Evolutionary conservation across 2,329 filamentous ascomycete species (phyloP).

Genomic region (Colletotrichum sojae): DNA sequence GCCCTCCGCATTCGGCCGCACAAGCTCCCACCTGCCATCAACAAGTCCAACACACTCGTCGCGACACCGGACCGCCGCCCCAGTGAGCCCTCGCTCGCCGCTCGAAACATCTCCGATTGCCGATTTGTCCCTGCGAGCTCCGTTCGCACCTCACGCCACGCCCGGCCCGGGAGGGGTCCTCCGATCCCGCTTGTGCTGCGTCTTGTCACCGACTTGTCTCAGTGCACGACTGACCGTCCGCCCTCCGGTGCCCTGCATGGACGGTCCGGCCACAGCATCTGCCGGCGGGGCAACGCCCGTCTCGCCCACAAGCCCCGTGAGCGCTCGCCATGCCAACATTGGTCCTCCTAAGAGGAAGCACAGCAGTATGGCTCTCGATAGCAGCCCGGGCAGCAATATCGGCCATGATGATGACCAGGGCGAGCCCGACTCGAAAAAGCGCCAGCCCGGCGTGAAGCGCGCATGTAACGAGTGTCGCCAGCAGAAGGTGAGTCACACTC

Average conservation of each 20-base stretch:
- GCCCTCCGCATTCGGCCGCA: slow-evolving; percentile 42
- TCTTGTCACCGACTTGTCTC: slow-evolving; percentile 33
- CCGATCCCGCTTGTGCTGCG: slow-evolving; percentile 40
- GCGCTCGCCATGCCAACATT: slow-evolving; percentile 64
- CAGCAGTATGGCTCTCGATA: slow-evolving; percentile 69
- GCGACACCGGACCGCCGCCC: slow-evolving; percentile 43
- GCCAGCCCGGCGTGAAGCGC: slow-evolving; percentile 80
- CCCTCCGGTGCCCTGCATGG: slow-evolving; percentile 56
- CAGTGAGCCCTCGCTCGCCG: slow-evolving; percentile 39
- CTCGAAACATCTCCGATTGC: slow-evolving; percentile 36
- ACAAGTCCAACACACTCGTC: slow-evolving; percentile 37
- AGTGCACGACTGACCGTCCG: slow-evolving; percentile 34
- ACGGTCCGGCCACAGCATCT: slow-evolving; percentile 61
- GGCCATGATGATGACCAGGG: slow-evolving; percentile 70
- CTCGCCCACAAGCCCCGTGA: slow-evolving; percentile 70
- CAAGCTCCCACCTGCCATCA: slow-evolving; percentile 38
- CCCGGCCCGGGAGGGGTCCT: slow-evolving; percentile 40
- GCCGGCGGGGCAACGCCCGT: slow-evolving; percentile 63
- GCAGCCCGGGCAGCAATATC: slow-evolving; percentile 72
- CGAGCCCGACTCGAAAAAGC: slow-evolving; percentile 69
- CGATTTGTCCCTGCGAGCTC: slow-evolving; percentile 30
- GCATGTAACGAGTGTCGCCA: slow-evolving; percentile 89
- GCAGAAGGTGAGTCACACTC: slow-evolving; percentile 77
- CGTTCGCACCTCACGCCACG: slow-evolving; percentile 34
- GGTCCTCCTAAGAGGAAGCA: slow-evolving; percentile 70